phyloP scores from a whole-genome alignment of 1,284 basidiomycete genomes.

The Naganishia albida region DNA sequence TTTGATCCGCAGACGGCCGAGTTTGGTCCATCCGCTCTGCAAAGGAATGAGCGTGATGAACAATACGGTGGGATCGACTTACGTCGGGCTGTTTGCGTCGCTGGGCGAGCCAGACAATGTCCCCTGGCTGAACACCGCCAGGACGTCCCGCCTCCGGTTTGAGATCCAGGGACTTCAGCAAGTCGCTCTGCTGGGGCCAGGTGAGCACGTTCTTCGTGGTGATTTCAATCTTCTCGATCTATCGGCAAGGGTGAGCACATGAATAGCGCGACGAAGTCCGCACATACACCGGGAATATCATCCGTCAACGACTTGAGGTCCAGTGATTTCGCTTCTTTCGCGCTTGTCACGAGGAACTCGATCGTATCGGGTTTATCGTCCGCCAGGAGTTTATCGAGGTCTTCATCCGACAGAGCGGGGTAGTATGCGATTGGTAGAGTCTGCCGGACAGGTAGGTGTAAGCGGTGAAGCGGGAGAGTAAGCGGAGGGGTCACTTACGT shows the following conservation, averaged over 20 bases:
- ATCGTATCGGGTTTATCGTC: conserved; percentile 50
- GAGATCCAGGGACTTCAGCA: conserved; percentile 46
- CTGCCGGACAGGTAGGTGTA: conserved; percentile 34
- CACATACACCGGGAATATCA: conserved; percentile 45
- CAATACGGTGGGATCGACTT: conserved; percentile 37
- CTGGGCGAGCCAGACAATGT: conserved; percentile 59
- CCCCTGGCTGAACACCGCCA: conserved; percentile 53
- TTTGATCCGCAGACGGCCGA: conserved; percentile 71
- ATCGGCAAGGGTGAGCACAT: background rate
- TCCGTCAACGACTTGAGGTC: conserved; percentile 42
- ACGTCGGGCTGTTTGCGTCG: conserved; percentile 59
- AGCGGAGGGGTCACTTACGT: conserved; percentile 60
- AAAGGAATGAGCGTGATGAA: conserved; percentile 33
- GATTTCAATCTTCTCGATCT: conserved; percentile 51
- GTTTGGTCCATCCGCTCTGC: conserved; percentile 78
- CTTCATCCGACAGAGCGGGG: conserved; percentile 48
- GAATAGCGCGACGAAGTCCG: background rate
- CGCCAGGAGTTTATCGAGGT: conserved; percentile 50
- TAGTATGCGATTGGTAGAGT: conserved; percentile 54
- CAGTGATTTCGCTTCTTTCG: conserved; percentile 41
- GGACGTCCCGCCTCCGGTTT: conserved; percentile 41
- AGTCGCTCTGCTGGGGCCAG: conserved; percentile 47
- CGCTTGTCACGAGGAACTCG: conserved; percentile 52
- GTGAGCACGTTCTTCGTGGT: conserved; percentile 45
- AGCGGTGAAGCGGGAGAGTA: background rate